phyloP scores from a whole-genome alignment of 805 yeast genomes.

The Kodamaea jinghongensis region DNA sequence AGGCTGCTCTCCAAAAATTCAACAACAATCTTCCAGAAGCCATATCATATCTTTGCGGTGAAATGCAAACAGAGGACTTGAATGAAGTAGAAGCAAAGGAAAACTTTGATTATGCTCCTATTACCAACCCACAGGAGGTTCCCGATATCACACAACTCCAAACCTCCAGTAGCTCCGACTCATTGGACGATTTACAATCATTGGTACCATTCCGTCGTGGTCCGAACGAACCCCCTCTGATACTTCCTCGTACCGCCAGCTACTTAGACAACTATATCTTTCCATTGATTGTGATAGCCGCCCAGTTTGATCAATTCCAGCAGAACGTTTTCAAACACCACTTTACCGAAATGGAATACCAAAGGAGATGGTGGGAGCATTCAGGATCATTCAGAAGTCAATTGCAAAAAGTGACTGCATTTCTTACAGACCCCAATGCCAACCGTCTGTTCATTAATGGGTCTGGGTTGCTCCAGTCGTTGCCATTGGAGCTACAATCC shows the following conservation, averaged over 20 bases:
- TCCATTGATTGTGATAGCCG: conserved; percentile 28
- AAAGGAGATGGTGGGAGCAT: conserved; percentile 6
- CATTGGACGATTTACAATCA: neutral
- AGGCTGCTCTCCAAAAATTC: conserved; percentile 32
- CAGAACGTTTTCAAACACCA: conserved; percentile 11
- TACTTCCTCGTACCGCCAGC: conserved; percentile 15
- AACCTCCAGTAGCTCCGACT: neutral
- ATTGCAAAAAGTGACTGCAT: conserved; percentile 25
- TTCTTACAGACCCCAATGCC: conserved; percentile 13
- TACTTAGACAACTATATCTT: conserved; percentile 25
- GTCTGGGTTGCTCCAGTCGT: conserved; percentile 13
- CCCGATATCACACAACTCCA: conserved; percentile 22
- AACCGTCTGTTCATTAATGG: conserved; percentile 23
- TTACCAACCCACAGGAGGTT: conserved; percentile 30
- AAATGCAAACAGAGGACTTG: conserved; percentile 12
- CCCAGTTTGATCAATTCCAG: conserved; percentile 23
- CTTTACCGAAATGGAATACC: conserved; percentile 1
- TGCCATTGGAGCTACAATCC: conserved; percentile 12
- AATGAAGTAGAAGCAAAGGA: neutral
- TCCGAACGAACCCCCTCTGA: conserved; percentile 15
- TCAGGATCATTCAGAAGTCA: conserved; percentile 11
- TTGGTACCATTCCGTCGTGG: conserved; percentile 1
- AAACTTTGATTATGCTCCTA: conserved; percentile 20
- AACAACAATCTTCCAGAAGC: conserved; percentile 34
- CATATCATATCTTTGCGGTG: conserved; percentile 35